Evolutionary conservation across 495 filamentous ascomycete genomes (phyloP).

Genomic region (Aspergillus heteromorphus): DNA sequence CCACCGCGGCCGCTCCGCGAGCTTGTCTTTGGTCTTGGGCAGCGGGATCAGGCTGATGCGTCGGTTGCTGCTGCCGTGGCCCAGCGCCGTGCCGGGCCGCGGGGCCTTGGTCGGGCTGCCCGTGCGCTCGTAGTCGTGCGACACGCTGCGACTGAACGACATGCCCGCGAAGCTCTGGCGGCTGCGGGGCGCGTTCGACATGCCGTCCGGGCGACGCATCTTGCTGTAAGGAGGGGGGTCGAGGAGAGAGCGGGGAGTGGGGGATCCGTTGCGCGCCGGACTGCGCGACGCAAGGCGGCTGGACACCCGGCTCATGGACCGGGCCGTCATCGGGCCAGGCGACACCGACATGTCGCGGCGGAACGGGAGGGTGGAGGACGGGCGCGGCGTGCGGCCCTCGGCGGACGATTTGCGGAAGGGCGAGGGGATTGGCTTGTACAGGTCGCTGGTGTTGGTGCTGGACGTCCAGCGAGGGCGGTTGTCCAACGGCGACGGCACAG

Average conservation of each 20-base stretch:
- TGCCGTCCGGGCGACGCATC: conserved; percentile 25
- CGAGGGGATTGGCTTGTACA: conserved; percentile 57
- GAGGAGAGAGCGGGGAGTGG: conserved; percentile 28
- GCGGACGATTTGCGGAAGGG: conserved; percentile 51
- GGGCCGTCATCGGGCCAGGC: conserved; percentile 27
- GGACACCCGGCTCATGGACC: conserved; percentile 34
- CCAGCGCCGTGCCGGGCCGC: conserved; percentile 42
- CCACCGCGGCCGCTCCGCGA: conserved; percentile 37
- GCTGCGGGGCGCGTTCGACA: conserved; percentile 33
- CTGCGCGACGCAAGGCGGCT: conserved; percentile 36
- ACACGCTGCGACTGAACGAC: conserved; percentile 34
- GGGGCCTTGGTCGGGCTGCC: conserved; percentile 30
- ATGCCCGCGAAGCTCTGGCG: conserved; percentile 39
- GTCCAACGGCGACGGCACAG: conserved; percentile 38
- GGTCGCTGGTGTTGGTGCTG: conserved; percentile 64
- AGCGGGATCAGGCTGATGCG: conserved; percentile 47
- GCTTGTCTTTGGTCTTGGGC: conserved; percentile 31
- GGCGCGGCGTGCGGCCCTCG: conserved; percentile 30
- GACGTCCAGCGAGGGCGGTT: conserved; percentile 76
- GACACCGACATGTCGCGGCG: conserved; percentile 40
- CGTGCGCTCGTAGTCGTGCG: conserved; percentile 20
- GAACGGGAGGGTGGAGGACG: conserved; percentile 36
- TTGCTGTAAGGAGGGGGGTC: conserved; percentile 41
- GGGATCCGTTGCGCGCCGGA: conserved; percentile 30
- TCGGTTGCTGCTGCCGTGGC: conserved; percentile 37